Evolutionary conservation across 345 rosid genomes (phyloP).

Genomic region (Aethionema arabicum): DNA sequence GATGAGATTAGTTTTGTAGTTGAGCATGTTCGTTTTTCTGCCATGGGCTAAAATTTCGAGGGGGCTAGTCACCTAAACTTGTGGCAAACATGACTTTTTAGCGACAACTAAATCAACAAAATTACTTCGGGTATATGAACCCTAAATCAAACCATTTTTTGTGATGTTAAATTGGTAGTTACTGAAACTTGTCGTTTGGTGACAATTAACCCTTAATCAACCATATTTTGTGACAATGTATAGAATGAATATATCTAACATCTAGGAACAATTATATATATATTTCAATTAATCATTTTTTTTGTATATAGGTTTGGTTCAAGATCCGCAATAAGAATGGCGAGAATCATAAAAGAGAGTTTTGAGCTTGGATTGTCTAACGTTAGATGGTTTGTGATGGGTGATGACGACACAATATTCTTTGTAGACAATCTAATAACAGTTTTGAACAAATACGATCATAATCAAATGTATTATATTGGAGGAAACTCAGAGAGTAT

Average conservation of each 20-base stretch:
- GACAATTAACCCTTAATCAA: too few species aligned
- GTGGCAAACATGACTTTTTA: too few species aligned
- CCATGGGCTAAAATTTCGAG: too few species aligned
- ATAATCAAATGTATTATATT: slow-evolving; percentile 83
- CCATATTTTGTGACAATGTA: not conserved
- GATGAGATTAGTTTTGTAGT: too few species aligned
- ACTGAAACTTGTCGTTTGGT: too few species aligned
- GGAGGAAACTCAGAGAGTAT: slow-evolving; percentile 86
- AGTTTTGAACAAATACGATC: slow-evolving; percentile 71
- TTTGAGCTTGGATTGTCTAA: slow-evolving; percentile 64
- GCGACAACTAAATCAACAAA: too few species aligned
- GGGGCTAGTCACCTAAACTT: too few species aligned
- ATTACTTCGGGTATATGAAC: too few species aligned
- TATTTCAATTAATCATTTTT: not conserved
- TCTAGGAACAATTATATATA: not conserved
- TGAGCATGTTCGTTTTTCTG: too few species aligned
- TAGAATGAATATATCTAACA: not conserved
- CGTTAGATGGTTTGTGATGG: slow-evolving; percentile 95
- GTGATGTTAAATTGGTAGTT: too few species aligned
- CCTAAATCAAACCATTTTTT: too few species aligned
- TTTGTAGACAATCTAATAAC: slow-evolving; percentile 66
- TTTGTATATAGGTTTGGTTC: slow-evolving; percentile 46
- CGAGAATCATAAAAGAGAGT: slow-evolving; percentile 76
- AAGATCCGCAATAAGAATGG: slow-evolving; percentile 70
- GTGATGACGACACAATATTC: slow-evolving; percentile 91